Percentiles rank a stretch among this genome's conserved stretches.
These are phyloP conservation scores for Colletotrichum costaricense DNA, from an alignment of 2,329 filamentous ascomycete species.

Conservation along the genomic window DNA sequence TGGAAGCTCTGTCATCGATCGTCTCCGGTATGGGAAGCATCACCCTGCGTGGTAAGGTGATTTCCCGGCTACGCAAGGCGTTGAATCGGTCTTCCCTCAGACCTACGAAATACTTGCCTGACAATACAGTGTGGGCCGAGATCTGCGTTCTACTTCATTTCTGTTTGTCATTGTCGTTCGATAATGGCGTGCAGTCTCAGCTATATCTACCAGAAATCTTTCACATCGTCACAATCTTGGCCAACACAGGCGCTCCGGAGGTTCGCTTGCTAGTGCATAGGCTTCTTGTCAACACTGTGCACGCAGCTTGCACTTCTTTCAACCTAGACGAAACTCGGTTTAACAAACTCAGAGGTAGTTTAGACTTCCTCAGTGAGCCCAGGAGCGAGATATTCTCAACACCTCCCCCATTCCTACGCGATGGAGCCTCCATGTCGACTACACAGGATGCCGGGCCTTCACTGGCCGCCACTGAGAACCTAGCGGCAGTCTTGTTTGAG, in stretches of 20 bases:
- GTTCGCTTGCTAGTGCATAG: constrained; percentile 71
- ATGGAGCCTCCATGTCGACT: constrained; percentile 66
- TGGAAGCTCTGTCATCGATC: constrained; percentile 71
- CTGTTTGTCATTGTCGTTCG: constrained; percentile 74
- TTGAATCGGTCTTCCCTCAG: constrained; percentile 75
- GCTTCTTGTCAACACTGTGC: constrained; percentile 74
- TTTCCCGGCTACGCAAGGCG: constrained; percentile 74
- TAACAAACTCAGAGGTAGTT: constrained; percentile 64
- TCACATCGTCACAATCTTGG: constrained; percentile 77
- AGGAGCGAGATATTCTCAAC: constrained; percentile 68
- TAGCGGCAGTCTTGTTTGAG: constrained; percentile 72
- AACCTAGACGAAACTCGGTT: constrained; percentile 69
- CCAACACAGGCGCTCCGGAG: constrained; percentile 70
- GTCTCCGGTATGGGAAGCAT: constrained; percentile 73
- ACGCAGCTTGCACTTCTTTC: constrained; percentile 76
- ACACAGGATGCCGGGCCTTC: constrained; percentile 63
- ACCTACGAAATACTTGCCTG: constrained; percentile 72
- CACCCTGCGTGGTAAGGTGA: constrained; percentile 72
- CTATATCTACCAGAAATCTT: constrained; percentile 77
- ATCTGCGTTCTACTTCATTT: constrained; percentile 75
- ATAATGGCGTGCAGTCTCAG: constrained; percentile 75
- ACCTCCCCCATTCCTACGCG: constrained; percentile 56
- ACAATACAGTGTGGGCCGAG: constrained; percentile 77
- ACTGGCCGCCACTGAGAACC: constrained; percentile 68
- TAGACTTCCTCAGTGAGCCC: constrained; percentile 70